Base-by-base conservation (phyloP, 805 yeast species). In the Sugiyamaella marilandica region DNA sequence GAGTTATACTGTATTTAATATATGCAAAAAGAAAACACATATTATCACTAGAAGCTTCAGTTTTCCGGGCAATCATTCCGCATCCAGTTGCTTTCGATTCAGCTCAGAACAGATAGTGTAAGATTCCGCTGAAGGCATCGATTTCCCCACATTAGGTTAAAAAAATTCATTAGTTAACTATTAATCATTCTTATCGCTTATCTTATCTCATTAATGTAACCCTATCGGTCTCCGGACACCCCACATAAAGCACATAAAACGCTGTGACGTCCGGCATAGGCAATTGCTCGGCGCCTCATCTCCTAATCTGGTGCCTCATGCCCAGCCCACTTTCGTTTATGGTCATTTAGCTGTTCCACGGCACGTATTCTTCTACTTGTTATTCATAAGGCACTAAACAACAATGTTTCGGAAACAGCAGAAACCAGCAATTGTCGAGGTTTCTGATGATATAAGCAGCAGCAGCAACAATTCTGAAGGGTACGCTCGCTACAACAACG, bases 401-500 rank as follows among this genome's bases (percentile, higher is more conserved):
- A 34, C 37, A 34, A 39, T 39, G 43, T 39, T 39, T 39, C 24
- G 43, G 5, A 39, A 21, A 16, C 19, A 39, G 43, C 14, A 39
- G 43, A 13, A 34, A 8, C 16, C 24, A 5, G 43, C 24, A 13
- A 10, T 11, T 18, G 43, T 10, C 21, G 29, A 24, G 29, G 29
- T 3, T 7, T 24, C 29, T 39, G 44, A 13, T 26, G 46, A n/a
- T 2, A 21, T 34, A 43, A 43, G 21, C 26, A 26, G 14, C 35
- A 26, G 14, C 35, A 39, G 18, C 26, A 18, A 21, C 13, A 26
- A 16, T 9, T 24, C 37, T 4, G 37, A 45, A 13, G 37, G 39
- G 37, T 53, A 50, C 32, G 52, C 57, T 9, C 51, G 45, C 29
- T 53, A 70, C 46, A 81, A 75, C 65, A 66, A 68, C 43, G 68